phyloP scores from a whole-genome alignment of 2,329 filamentous ascomycete species.

The Ascochyta fabae region DNA sequence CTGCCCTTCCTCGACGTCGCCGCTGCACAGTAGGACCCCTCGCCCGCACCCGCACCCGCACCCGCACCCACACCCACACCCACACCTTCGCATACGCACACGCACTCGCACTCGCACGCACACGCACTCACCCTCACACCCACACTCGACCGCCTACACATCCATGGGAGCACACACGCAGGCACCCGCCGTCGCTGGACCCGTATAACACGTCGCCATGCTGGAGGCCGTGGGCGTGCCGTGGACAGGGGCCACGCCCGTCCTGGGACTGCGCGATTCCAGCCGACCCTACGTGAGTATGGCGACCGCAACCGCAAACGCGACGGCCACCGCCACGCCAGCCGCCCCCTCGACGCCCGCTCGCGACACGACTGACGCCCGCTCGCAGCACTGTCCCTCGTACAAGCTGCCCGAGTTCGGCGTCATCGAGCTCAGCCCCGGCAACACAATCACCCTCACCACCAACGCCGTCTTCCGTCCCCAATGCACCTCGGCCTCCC shows the following conservation, averaged over 20 bases:
- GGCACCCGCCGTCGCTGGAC: slow-evolving; percentile 41
- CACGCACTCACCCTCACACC: slow-evolving; percentile 24
- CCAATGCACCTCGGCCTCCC: slow-evolving; percentile 56
- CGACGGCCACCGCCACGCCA: not conserved
- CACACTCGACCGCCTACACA: slow-evolving; percentile 29
- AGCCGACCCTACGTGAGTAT: slow-evolving; percentile 42
- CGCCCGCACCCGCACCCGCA: not conserved
- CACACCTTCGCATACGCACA: not conserved
- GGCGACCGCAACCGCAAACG: slow-evolving; percentile 4
- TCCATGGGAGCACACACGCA: slow-evolving; percentile 37
- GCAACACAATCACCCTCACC: slow-evolving; percentile 65
- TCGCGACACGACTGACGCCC: slow-evolving; percentile 30
- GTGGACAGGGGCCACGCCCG: slow-evolving; percentile 19
- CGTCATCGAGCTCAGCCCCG: slow-evolving; percentile 60
- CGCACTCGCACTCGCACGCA: not conserved
- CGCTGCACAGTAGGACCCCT: not conserved
- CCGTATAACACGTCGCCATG: slow-evolving; percentile 43
- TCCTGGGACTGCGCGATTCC: slow-evolving; percentile 30
- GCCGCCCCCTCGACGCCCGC: not conserved
- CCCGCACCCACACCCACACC: not conserved
- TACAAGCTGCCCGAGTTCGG: slow-evolving; percentile 67
- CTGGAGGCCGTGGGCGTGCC: slow-evolving; percentile 27
- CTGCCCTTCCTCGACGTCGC: not conserved
- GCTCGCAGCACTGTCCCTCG: slow-evolving; percentile 63
- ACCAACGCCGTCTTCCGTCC: slow-evolving; percentile 66